Percentiles rank a stretch among this genome's conserved stretches.
phyloP scores from a whole-genome alignment of 169 alveolate species.

The Perkinsus chesapeaki region DNA sequence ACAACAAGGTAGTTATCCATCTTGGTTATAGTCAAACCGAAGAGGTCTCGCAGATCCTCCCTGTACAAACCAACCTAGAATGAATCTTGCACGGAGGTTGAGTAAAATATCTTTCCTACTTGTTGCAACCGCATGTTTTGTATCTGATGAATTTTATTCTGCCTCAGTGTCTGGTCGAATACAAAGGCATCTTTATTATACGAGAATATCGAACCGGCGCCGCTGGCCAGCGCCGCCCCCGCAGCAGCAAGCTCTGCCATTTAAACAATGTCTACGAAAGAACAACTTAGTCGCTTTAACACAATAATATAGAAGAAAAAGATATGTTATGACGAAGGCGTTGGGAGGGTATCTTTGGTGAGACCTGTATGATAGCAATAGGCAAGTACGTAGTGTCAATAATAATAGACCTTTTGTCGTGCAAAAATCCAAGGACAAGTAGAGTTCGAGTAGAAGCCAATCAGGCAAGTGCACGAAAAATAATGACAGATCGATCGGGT shows the following conservation, averaged over 20 bases:
- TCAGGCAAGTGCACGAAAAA: no score
- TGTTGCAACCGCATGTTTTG: neutral
- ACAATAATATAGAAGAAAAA: no score
- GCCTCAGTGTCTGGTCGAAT: neutral
- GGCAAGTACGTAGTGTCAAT: no score
- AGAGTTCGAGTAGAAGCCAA: no score
- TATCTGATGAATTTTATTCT: neutral
- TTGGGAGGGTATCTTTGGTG: no score
- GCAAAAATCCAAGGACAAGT: no score
- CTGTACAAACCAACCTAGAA: neutral
- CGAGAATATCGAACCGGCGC: neutral
- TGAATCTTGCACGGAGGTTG: neutral
- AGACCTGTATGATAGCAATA: no score
- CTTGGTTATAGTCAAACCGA: neutral
- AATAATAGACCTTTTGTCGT: no score
- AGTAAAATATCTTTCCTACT: neutral
- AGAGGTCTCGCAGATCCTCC: neutral
- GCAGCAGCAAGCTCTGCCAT: neutral
- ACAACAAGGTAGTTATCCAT: constrained; percentile 9
- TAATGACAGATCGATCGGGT: no score
- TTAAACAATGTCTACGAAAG: neutral
- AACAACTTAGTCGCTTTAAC: no score
- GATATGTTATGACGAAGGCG: no score
- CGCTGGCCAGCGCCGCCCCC: neutral
- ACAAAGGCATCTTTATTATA: neutral